These are phyloP conservation scores for Hemisphaericaspora lyxosophila DNA, from an alignment of 1,139 yeast genomes.

Conservation along the genomic window DNA sequence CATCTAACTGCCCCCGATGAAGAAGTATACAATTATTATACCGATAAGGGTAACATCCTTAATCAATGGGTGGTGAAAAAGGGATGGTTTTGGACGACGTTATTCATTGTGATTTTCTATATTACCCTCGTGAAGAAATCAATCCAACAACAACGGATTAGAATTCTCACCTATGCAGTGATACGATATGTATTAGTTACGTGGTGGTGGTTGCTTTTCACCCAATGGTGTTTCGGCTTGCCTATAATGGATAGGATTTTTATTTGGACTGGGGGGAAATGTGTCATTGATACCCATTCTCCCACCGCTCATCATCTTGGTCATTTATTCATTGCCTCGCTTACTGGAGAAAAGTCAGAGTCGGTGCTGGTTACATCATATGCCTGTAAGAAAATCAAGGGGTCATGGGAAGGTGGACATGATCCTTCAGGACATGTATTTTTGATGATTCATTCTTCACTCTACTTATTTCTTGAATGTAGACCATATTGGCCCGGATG, in stretches of 20 bases:
- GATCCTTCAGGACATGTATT: slow-evolving; percentile 97
- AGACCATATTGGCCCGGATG: slow-evolving; percentile 40
- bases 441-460: slow-evolving; percentile 67
- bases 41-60: slow-evolving; percentile 61
- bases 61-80: slow-evolving; percentile 76
- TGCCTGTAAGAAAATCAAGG: slow-evolving; percentile 61
- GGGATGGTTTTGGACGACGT: slow-evolving; percentile 93
- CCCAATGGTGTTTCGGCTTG: slow-evolving; percentile 85
- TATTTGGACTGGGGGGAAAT: slow-evolving; percentile 77
- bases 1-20: slow-evolving; percentile 34
- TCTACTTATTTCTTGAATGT: slow-evolving; percentile 69
- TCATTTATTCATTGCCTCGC: slow-evolving; percentile 7
- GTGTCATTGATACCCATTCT: slow-evolving; percentile 32
- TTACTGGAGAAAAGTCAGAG: slow-evolving; percentile 9
- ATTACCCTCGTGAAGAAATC: slow-evolving; percentile 10
- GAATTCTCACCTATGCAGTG: slow-evolving; percentile 22
- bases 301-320: neutral
- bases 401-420: slow-evolving; percentile 88
- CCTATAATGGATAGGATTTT: slow-evolving; percentile 91
- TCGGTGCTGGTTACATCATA: slow-evolving; percentile 39
- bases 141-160: neutral
- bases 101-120: slow-evolving; percentile 31
- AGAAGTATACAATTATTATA: slow-evolving; percentile 55
- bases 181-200: slow-evolving; percentile 55
- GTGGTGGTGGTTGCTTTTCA: slow-evolving; percentile 75